Base-by-base conservation (phyloP, 2,329 filamentous ascomycete genomes). In the Pseudogymnoascus sp. region DNA sequence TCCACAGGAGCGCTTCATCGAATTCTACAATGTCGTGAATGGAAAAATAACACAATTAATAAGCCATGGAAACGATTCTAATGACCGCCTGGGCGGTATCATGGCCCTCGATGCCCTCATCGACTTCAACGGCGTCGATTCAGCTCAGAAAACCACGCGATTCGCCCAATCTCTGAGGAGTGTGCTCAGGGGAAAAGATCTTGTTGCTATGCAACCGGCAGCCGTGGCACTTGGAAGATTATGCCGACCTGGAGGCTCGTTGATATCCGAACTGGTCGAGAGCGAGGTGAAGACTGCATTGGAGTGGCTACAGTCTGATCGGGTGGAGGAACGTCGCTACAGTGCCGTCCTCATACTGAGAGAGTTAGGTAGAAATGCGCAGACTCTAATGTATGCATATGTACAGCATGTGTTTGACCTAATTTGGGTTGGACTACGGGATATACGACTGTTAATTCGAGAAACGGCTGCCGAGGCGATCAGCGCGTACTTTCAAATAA, bases 251-350 rank as follows among this genome's bases (percentile, higher is more conserved):
- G 94, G 94, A 64, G 94, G 94, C 63, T 92, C 94, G 33, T 81
- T 97, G 65, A 96, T 96, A 47, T 95, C 93, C 6, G 93, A 97
- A 74, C 80, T 99, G 61, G 94, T 99, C 62, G 94, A 99, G 72
- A 93, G 92, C 61, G 93, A 99, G 75, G 92, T 97, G 64, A 95
- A 97, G 74, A 94, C 92, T 15, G 92, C 95, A 1, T 81, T 99
- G 60, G 94, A 99, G 77, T 97, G 92, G 90, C 84, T 99, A 62
- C 93, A 97, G 72, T 92, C 92, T 58, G 95, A 97, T 72, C 85
- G 93, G 66, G 87, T 96, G 68, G 94, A 99, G 77, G 93, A 93
- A 72, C 84, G 93, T 68, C 85, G 94, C 68, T 97, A 97, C 72
- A 93, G 92, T 63, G 92, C 94, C 15, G 93, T 96, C 6, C 82